phyloP scores from a whole-genome alignment of 2,329 filamentous ascomycete species.

The Aureobasidium sp. region DNA sequence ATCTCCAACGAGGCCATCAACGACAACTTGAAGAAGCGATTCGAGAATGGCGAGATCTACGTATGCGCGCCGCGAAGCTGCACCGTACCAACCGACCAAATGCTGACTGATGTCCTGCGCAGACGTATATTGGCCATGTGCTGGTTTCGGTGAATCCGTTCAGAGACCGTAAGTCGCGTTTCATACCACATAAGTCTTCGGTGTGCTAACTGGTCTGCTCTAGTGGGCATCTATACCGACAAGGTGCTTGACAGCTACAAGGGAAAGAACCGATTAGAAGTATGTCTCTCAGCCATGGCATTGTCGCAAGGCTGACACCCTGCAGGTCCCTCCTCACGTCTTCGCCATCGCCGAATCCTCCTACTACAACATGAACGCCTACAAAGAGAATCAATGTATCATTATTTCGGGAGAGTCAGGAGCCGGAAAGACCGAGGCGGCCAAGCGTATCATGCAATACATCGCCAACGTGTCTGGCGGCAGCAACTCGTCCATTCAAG shows the following conservation, averaged over 20 bases:
- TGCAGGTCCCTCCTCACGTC: slow-evolving; percentile 62
- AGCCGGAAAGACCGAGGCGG: slow-evolving; percentile 96
- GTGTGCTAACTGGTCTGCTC: neutral
- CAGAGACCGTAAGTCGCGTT: slow-evolving; percentile 50
- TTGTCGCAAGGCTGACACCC: neutral
- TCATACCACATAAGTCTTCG: neutral
- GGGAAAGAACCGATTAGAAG: slow-evolving; percentile 92
- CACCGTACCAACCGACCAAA: neutral
- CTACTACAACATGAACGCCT: slow-evolving; percentile 99
- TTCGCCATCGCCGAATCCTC: slow-evolving; percentile 93
- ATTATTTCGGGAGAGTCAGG: slow-evolving; percentile 99
- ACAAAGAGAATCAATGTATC: slow-evolving; percentile 97
- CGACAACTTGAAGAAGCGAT: slow-evolving; percentile 96
- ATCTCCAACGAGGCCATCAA: slow-evolving; percentile 99
- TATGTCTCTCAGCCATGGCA: neutral
- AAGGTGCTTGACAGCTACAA: slow-evolving; percentile 86
- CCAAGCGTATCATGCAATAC: slow-evolving; percentile 99
- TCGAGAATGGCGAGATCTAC: slow-evolving; percentile 96
- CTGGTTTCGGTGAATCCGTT: slow-evolving; percentile 98
- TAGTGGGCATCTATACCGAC: slow-evolving; percentile 90
- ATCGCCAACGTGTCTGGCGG: slow-evolving; percentile 95
- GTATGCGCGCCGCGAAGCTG: neutral
- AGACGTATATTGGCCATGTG: slow-evolving; percentile 97
- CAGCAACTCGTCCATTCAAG: slow-evolving; percentile 74
- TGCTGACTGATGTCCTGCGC: neutral